Evolutionary conservation across 805 yeast genomes (phyloP).

Genomic region (Isabelozyma rhagii): DNA sequence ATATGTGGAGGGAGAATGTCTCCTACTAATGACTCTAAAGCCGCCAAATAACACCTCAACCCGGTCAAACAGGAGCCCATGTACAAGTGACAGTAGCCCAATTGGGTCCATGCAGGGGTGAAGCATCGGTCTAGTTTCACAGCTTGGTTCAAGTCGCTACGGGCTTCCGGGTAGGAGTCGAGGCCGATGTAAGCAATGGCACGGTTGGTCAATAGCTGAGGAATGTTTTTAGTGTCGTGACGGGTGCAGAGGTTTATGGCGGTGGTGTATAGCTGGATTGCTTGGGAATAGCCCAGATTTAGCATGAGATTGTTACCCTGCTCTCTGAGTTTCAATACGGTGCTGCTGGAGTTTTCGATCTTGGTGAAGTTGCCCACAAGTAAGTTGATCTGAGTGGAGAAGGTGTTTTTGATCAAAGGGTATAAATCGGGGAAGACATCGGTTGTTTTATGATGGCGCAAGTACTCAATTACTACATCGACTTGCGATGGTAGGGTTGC

Average conservation of each 20-base stretch:
- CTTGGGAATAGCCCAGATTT: conserved; percentile 35
- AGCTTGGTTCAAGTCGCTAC: conserved; percentile 32
- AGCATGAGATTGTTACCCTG: conserved; percentile 39
- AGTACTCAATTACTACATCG: background rate
- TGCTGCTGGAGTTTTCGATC: background rate
- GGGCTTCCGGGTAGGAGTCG: conserved; percentile 38
- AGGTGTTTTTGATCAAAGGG: background rate
- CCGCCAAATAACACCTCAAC: conserved; percentile 29
- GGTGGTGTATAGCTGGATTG: conserved; percentile 34
- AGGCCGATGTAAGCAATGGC: conserved; percentile 42
- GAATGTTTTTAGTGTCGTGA: conserved; percentile 11
- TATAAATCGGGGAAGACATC: conserved; percentile 1
- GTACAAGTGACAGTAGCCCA: conserved; percentile 41
- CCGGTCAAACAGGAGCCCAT: conserved; percentile 35
- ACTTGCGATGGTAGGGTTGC: background rate
- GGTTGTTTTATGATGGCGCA: background rate
- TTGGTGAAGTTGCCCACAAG: background rate
- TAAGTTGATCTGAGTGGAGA: background rate
- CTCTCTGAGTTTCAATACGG: conserved; percentile 26
- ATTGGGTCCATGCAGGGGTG: conserved; percentile 43
- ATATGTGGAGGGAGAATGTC: conserved; percentile 24
- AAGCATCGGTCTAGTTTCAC: conserved; percentile 26
- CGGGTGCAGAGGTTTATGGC: conserved; percentile 24
- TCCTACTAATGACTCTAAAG: conserved; percentile 28
- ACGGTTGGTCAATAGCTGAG: conserved; percentile 36